phyloP scores from a whole-genome alignment of 176 grass and related monocot genomes.

The Ampelocalamus luodianensis region DNA sequence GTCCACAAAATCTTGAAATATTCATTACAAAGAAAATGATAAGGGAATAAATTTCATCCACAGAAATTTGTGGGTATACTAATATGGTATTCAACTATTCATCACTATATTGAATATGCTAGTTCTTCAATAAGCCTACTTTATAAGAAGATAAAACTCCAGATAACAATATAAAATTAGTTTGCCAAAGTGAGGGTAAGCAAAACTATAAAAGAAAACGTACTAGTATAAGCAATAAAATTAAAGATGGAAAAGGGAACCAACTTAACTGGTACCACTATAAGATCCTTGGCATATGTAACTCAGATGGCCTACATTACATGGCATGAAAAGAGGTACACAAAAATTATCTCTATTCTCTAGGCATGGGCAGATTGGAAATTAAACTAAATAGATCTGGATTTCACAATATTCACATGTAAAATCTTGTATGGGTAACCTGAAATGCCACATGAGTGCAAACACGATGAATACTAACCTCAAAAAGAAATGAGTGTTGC shows the following conservation, averaged over 20 bases:
- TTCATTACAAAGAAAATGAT: not conserved
- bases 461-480: slow-evolving; percentile 53
- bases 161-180: not conserved
- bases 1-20: not conserved
- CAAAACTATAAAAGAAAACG: not conserved
- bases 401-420: slow-evolving; percentile 6
- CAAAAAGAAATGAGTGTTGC: slow-evolving; percentile 90
- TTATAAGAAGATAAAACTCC: slow-evolving; percentile 12
- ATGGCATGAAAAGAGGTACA: not conserved
- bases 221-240: slow-evolving; percentile 11
- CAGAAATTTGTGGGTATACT: not conserved
- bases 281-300: slow-evolving; percentile 32
- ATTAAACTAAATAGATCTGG: not conserved
- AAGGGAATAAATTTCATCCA: not conserved
- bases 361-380: not conserved
- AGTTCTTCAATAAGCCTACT: not conserved
- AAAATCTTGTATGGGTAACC: not conserved
- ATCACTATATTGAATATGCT: not conserved
- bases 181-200: not conserved
- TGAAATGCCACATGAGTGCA: not conserved
- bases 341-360: not conserved
- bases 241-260: slow-evolving; percentile 19
- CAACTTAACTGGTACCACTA: slow-evolving; percentile 31
- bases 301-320: slow-evolving; percentile 15
- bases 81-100: not conserved